A percentile compares a stretch with the other conserved stretches of the same genome.
Evolutionary conservation across 148 eudicot genomes (phyloP).

Genomic region (Hydrangea macrophylla): DNA sequence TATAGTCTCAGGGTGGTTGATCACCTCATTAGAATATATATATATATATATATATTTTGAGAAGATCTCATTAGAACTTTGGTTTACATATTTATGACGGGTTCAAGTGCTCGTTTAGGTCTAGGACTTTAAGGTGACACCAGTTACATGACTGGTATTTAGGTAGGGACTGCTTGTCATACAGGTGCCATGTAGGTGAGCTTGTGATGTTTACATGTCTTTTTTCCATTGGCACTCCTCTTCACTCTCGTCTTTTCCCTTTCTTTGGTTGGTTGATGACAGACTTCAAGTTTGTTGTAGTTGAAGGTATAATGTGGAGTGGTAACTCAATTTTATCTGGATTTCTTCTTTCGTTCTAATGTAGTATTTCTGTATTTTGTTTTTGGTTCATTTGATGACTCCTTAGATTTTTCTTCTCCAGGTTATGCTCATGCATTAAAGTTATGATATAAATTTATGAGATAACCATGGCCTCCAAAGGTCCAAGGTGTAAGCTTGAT

Average conservation of each 20-base stretch:
- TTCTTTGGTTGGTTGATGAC: background rate
- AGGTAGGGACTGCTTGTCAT: background rate
- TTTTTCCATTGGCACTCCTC: too few relatives aligned
- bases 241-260: background rate
- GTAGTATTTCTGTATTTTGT: background rate
- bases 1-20: background rate
- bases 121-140: background rate
- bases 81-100: background rate
- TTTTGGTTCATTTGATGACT: background rate
- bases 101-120: background rate
- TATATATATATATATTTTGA: background rate
- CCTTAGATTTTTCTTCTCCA: background rate
- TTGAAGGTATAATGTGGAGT: background rate
- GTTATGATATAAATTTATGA: constrained; percentile 16
- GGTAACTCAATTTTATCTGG: background rate
- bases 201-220: background rate
- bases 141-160: background rate
- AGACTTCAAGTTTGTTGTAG: constrained; percentile 4
- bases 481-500: constrained; percentile 90
- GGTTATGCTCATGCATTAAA: constrained; percentile 8
- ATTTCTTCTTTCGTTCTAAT: background rate
- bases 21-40: too few relatives aligned
- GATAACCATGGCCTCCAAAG: constrained; percentile 88
- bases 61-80: too few relatives aligned
- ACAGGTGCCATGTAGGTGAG: background rate